A percentile compares a stretch with the other conserved stretches of the same genome.
Conservation (phyloP, 208 protist species). For the Angomonas deanei region DNA sequence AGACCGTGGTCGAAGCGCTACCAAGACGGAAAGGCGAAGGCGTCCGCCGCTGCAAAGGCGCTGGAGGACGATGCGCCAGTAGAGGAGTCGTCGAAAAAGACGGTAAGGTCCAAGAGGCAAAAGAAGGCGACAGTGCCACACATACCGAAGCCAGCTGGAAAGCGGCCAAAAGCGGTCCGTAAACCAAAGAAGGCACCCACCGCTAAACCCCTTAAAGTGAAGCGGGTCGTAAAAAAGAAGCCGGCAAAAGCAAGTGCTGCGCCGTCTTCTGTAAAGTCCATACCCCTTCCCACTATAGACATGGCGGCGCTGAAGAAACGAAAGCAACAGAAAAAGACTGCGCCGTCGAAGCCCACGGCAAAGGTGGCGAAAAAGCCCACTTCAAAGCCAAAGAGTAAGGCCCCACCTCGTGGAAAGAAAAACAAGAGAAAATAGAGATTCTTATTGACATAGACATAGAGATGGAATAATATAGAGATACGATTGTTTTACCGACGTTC, state of each 20-base stretch:
- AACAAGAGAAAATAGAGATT: background rate
- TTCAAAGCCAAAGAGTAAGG: background rate
- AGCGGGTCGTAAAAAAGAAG: background rate
- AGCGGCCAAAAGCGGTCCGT: background rate
- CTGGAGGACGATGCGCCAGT: background rate
- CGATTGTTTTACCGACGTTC: background rate
- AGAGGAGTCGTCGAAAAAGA: background rate
- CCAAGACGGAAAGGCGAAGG: conserved; percentile 1
- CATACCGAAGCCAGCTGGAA: conserved; percentile 1
- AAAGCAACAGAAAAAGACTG: background rate
- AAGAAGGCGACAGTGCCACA: background rate
- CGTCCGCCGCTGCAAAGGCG: conserved; percentile 12
- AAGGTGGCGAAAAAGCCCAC: background rate
- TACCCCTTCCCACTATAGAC: conserved; percentile 4
- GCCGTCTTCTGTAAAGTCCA: background rate
- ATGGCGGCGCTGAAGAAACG: background rate
- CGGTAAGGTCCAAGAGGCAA: background rate
- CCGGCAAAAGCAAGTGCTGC: background rate
- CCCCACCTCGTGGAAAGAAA: background rate
- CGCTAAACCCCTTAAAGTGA: background rate
- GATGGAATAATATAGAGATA: background rate
- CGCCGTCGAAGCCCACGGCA: background rate
- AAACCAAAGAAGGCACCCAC: background rate
- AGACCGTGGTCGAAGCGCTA: background rate
- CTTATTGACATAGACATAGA: background rate